Base-by-base conservation (phyloP, 139 green algal species). In the Nannochloris sp. region DNA sequence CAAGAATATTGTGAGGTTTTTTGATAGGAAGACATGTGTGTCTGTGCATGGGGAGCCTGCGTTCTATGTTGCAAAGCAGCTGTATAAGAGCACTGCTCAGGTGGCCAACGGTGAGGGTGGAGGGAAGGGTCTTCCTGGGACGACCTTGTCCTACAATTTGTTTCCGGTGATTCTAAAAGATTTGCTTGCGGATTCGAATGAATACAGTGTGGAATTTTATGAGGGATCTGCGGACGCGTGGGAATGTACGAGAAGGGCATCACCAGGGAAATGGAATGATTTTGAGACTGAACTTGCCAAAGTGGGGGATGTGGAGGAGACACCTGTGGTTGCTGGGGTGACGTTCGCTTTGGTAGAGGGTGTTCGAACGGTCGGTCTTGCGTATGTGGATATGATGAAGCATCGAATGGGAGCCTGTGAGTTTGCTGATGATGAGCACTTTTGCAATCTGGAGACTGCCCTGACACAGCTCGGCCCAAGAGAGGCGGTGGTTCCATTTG, bases 271-370 rank as follows among this genome's bases (percentile, higher is more conserved):
- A 23, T 77, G 95, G 60, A 66, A 43, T 1, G 78, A 79, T 15
- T 95, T 97, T 66, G 88, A 96, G 55, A 89, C 93, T 14, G 89
- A 93, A 59, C 74, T 97, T n/a, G 91, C 87, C 68, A 65, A 68
- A 2, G 72, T 51, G 23, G 73, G 34, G 5, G 80, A 83, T 44
- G 78, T 84, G 48, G 49, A 66, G 29, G 86, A 95, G 23, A 71
- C 75, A 36, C 88, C 87, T 1, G 44, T 92, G 14, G 62, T 90
- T 24, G 78, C 86, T 40, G 82, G 82, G 24, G 57, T 75, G 9
- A 48, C 68, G 5, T 49, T 80, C 48, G 44, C 29, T 53, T 53
- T 25, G 54, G 61, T 64, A 18, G 80, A 75, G 25, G 67, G 71
- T 19, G 31, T 61, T 24, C 72, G 80, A 19, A 68, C 46, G 23